Percentiles rank a stretch among this genome's conserved stretches.
phyloP scores from a whole-genome alignment of 2,329 filamentous ascomycete species.

The Penicillium sclerotiorum region DNA sequence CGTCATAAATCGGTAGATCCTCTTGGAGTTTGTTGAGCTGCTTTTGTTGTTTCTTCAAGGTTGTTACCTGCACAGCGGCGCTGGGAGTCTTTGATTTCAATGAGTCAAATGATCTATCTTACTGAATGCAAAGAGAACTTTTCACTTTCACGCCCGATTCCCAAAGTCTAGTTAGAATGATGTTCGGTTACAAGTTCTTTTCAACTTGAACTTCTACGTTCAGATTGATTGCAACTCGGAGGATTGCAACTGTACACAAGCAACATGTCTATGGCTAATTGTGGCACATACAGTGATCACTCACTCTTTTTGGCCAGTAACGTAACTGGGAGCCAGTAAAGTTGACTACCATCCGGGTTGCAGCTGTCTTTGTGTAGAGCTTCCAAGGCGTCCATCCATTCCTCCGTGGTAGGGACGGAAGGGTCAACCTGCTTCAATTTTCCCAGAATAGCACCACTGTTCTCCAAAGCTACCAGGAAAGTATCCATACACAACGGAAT shows the following conservation, averaged over 20 bases:
- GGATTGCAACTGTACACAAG: no score
- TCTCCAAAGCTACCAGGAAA: conserved; percentile 1
- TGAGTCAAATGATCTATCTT: conserved; percentile 1
- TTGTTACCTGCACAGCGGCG: conserved; percentile 22
- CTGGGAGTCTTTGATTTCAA: conserved; percentile 4
- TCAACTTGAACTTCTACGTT: no score
- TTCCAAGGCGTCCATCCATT: background rate
- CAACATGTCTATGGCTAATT: conserved; percentile 2
- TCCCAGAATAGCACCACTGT: background rate
- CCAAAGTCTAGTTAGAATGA: no score
- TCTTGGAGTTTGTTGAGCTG: conserved; percentile 22
- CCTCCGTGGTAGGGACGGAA: background rate
- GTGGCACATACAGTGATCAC: background rate
- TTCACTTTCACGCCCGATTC: no score
- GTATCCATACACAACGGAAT: conserved; percentile 3
- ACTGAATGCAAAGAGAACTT: background rate
- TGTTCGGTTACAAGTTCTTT: no score
- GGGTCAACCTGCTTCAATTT: background rate
- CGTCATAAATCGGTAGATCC: conserved; percentile 18
- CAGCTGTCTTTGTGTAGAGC: background rate
- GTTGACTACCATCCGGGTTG: background rate
- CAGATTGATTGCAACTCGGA: no score
- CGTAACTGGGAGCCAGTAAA: conserved; percentile 7
- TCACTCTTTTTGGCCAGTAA: background rate
- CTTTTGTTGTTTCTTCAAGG: conserved; percentile 3